Percentiles rank a stretch among this genome's conserved stretches.
These are phyloP conservation scores for Hyparrhenia diplandra DNA, from an alignment of 176 grass and related monocot genomes.

Conservation along the genomic window DNA sequence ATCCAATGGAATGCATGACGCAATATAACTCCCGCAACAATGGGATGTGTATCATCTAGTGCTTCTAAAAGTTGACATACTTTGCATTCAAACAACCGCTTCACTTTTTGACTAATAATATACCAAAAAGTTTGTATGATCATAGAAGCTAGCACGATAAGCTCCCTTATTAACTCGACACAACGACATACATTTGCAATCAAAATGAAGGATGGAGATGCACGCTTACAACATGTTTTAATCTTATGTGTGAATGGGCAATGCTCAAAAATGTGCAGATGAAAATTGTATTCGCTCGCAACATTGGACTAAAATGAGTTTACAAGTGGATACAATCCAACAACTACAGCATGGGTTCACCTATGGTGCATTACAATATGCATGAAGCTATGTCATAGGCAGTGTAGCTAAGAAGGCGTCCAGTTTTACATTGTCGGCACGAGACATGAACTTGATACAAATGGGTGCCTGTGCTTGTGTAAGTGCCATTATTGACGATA, in stretches of 20 bases:
- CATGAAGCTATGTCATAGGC: background rate
- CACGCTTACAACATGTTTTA: background rate
- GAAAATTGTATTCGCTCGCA: background rate
- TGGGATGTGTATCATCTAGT: no score
- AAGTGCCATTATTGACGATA: conserved; percentile 31
- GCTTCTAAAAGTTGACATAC: no score
- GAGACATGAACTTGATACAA: conserved; percentile 66
- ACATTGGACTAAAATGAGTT: background rate
- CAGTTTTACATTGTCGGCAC: conserved; percentile 34
- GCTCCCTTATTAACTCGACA: background rate
- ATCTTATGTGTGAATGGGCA: background rate
- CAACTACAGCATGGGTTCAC: background rate
- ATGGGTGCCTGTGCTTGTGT: conserved; percentile 31
- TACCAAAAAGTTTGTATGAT: background rate
- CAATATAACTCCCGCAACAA: no score
- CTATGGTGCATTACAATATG: background rate
- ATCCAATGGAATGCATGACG: no score
- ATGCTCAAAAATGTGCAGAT: background rate
- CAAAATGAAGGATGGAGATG: background rate
- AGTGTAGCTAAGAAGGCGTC: conserved; percentile 38
- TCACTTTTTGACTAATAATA: no score
- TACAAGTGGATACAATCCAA: conserved; percentile 9
- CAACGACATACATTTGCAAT: background rate
- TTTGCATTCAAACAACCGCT: no score
- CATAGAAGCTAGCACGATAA: background rate